Base-by-base conservation (phyloP, 345 rosid species). In the Eucalyptus fibrosa region DNA sequence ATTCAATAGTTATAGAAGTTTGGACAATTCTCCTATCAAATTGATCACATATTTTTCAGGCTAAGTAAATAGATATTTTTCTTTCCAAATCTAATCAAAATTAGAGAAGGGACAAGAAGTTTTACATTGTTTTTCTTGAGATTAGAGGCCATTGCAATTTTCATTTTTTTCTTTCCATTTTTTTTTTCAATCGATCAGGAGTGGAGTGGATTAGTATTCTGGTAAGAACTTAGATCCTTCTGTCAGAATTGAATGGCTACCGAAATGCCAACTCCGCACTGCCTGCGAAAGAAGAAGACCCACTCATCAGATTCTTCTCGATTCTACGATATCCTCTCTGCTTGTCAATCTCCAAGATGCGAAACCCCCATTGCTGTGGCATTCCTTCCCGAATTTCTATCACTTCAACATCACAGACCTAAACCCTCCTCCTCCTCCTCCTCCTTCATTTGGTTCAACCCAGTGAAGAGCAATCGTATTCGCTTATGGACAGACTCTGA, bases 1-100 rank as follows among this genome's bases (percentile, higher is more conserved):
- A 0, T 16, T 0, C 7, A 17, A 8, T 18, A 3, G 12, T 2
- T 32, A 9, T 4, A 32, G 23, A n/a, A 32, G 1, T 67, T 67
- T 67, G 42, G 1, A 67, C 23, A 3, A 67, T 32, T 67, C 21
- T 67, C 10, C 6, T 10, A 1, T 37, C 15, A 21, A 10, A 72
- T 37, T 77, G 8, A 77, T 12, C 16, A 37, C 23, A 21, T 77
- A 21, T 40, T 37, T 72, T 77, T 40, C 0, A 0, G 44, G 28
- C 47, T 77, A 77, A 21, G 83, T 77, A 77, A 19, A 2, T 37
- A 21, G 83, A 10, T 2, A 2, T 37, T 26, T 77, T 77, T 37
- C 12, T 77, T 44, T 77, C 15, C 83, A 6, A 77, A 10, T 77
- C 83, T 19, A 21, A 72, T 72, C 45, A 77, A 77, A 77, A 77